Evolutionary conservation across 2,329 filamentous ascomycete genomes (phyloP).

Genomic region (Sclerotinia spermophila): DNA sequence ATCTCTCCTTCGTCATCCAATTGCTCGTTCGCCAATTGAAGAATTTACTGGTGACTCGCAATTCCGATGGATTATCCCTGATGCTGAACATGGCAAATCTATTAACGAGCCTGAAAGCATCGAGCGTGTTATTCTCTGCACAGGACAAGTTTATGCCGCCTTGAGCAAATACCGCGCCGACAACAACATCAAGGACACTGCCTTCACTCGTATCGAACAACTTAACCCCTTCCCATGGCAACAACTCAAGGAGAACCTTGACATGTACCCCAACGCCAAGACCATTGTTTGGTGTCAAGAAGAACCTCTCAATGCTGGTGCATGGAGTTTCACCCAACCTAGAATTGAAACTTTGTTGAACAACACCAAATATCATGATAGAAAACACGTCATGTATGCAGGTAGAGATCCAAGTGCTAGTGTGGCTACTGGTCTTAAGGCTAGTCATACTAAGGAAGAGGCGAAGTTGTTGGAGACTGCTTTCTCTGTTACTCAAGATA

Average conservation of each 20-base stretch:
- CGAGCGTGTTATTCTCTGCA: constrained; percentile 90
- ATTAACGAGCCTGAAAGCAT: constrained; percentile 83
- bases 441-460: constrained; percentile 87
- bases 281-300: constrained; percentile 97
- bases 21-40: constrained; percentile 84
- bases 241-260: constrained; percentile 92
- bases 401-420: constrained; percentile 90
- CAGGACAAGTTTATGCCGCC: constrained; percentile 88
- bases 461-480: constrained; percentile 70
- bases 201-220: constrained; percentile 94
- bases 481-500: constrained; percentile 62
- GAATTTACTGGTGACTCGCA: constrained; percentile 88
- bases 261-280: constrained; percentile 95
- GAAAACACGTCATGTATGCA: constrained; percentile 95
- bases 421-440: constrained; percentile 90
- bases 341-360: constrained; percentile 96
- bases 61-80: constrained; percentile 95
- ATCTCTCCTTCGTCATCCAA: constrained; percentile 86
- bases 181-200: constrained; percentile 83
- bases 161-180: constrained; percentile 87
- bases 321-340: constrained; percentile 96
- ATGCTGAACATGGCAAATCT: constrained; percentile 74
- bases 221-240: constrained; percentile 99
- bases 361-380: constrained; percentile 85
- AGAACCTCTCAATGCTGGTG: constrained; percentile 94